A percentile compares a stretch with the other conserved stretches of the same genome.
Evolutionary conservation across 2,329 filamentous ascomycete genomes (phyloP).

Genomic region (Ophiosphaerella korrae): DNA sequence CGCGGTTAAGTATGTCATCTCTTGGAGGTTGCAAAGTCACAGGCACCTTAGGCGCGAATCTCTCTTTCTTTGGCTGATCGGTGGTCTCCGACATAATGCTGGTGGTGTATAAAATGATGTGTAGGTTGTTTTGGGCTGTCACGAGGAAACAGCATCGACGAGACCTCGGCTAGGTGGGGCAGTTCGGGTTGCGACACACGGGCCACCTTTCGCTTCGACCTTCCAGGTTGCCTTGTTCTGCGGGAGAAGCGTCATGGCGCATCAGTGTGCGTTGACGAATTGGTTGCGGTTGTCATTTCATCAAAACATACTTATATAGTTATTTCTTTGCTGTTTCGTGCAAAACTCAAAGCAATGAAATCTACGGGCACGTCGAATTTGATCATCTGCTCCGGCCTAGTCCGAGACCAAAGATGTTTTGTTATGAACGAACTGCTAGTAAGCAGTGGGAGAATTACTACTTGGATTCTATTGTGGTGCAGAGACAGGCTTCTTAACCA

Average conservation of each 20-base stretch:
- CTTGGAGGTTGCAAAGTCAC: constrained; percentile 83
- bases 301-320: too few relatives aligned
- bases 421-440: too few relatives aligned
- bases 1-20: constrained; percentile 79
- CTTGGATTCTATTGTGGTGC: background rate
- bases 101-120: constrained; percentile 5
- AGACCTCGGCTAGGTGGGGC: constrained; percentile 26
- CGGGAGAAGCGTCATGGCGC: too few relatives aligned
- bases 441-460: too few relatives aligned
- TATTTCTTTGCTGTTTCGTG: too few relatives aligned
- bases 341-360: too few relatives aligned
- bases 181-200: constrained; percentile 14
- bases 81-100: constrained; percentile 39
- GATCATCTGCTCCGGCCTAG: too few relatives aligned
- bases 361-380: too few relatives aligned
- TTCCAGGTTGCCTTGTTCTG: background rate
- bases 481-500: constrained; percentile 46
- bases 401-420: too few relatives aligned
- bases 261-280: too few relatives aligned
- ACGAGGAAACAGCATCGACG: constrained; percentile 4
- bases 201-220: constrained; percentile 2
- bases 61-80: constrained; percentile 50
- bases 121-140: constrained; percentile 2
- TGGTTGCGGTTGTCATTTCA: too few relatives aligned
- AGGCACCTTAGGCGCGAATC: constrained; percentile 78